A percentile compares a stretch with the other conserved stretches of the same genome.
Conservation (phyloP, 768 basidiomycete species). For the Serendipita sp. region DNA sequence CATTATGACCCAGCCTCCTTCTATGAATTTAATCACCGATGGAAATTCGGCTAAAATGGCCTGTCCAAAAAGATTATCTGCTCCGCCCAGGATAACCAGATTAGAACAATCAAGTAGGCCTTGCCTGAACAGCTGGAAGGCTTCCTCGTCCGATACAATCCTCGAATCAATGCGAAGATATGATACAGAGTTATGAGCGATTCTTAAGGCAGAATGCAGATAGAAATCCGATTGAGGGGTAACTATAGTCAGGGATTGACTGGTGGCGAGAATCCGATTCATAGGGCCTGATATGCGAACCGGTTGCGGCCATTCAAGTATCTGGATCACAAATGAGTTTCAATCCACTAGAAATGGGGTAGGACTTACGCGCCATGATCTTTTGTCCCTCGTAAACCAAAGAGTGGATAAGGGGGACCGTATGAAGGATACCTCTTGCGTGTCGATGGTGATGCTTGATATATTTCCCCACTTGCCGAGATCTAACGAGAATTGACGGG, state of each 20-base stretch:
- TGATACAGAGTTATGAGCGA: conserved; percentile 48
- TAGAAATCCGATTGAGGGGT: conserved; percentile 24
- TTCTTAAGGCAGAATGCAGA: conserved; percentile 40
- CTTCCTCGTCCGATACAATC: conserved; percentile 33
- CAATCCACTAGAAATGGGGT: background rate
- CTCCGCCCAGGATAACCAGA: conserved; percentile 16
- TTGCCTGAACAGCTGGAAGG: conserved; percentile 10
- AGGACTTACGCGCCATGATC: background rate
- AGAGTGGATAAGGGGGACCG: no score
- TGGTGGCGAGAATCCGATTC: conserved; percentile 45
- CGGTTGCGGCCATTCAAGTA: no score
- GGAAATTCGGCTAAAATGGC: background rate
- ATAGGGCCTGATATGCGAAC: conserved; percentile 28
- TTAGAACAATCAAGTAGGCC: conserved; percentile 11
- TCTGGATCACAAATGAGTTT: background rate
- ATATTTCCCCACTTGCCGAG: background rate
- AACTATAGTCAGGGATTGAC: conserved; percentile 39
- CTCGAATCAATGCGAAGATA: conserved; percentile 58
- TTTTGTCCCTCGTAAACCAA: background rate
- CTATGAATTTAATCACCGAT: background rate
- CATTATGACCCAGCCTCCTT: background rate
- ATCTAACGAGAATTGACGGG: background rate
- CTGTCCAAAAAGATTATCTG: conserved; percentile 13
- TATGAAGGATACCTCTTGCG: no score
- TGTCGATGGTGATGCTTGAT: background rate